Evolutionary conservation across 257 asterid genomes (phyloP), one percentile per base, ranked within the genome.

Genomic region (Forsythia viridissima): DNA sequence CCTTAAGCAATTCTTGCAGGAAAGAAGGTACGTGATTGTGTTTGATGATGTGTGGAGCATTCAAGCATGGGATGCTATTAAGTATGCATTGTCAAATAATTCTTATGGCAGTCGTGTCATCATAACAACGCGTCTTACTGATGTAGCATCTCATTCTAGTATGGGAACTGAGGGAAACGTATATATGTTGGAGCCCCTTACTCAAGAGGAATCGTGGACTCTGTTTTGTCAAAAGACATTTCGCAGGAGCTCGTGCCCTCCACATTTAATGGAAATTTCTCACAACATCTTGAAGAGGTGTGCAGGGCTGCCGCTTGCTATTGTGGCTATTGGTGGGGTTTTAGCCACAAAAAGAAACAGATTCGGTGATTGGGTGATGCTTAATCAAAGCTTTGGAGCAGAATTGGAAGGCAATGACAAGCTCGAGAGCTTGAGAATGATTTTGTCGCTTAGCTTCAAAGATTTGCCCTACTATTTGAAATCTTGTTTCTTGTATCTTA

Each of bases 391-490:
- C 5, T 20, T 76, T 30, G 79, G 79, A 2, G 30, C 39, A 2
- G 79, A 66, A 16, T 11, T 57, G 18, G 55, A 76, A 76, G 43
- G 79, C 40, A 76, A 39, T 46, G 41, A 63, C 41, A 52, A 30
- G 34, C 34, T 30, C 34, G 34, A 65, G 48, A 66, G 81, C 41
- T 39, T 85, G 57, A 80, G 39, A 18, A 65, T 6, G 37, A 73
- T 71, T 4, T 39, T 85, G 40, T 72, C 73, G 38, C 84, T 74
- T 15, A 80, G 84, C 43, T 85, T 66, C 55, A 44, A 52, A 40
- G 79, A 80, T 61, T 30, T 85, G 42, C 77, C 86, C 39, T 73
- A 77, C 76, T 61, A 52, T 77, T 81, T 82, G 30, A 80, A 82
- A 46, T 16, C 41, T 10, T 82, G 86, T 57, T 80, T 82, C 48